Percentiles rank a stretch among this genome's conserved stretches.
Evolutionary conservation across 2,329 filamentous ascomycete species (phyloP).

Genomic region (Nemania serpens): DNA sequence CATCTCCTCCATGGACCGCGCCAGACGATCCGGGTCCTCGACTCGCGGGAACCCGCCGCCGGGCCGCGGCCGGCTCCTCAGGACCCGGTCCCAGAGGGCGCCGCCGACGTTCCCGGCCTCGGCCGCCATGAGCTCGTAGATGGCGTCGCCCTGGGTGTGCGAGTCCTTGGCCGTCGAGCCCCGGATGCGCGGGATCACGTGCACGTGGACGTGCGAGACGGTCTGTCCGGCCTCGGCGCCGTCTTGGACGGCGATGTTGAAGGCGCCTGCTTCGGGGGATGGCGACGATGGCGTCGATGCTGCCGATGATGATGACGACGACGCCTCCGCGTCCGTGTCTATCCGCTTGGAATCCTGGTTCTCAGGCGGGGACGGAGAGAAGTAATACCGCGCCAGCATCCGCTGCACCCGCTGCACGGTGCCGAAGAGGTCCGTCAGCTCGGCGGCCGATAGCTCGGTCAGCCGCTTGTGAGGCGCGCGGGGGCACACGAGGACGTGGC

Average conservation of each 20-base stretch:
- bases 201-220: conserved; percentile 90
- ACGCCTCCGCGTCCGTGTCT: not conserved
- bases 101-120: conserved; percentile 83
- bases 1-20: conserved; percentile 78
- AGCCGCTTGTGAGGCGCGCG: conserved; percentile 71
- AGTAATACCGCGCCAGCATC: conserved; percentile 69
- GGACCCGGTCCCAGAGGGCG: conserved; percentile 52
- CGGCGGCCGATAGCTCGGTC: conserved; percentile 70
- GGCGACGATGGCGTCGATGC: conserved; percentile 53
- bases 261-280: conserved; percentile 64
- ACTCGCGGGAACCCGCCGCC: conserved; percentile 67
- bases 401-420: conserved; percentile 81
- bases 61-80: conserved; percentile 49
- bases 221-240: conserved; percentile 90
- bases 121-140: conserved; percentile 82
- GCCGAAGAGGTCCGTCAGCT: conserved; percentile 82
- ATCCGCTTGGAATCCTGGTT: not conserved
- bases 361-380: conserved; percentile 38
- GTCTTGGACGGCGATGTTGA: conserved; percentile 96
- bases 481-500: conserved; percentile 90
- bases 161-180: conserved; percentile 38
- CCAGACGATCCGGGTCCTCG: conserved; percentile 70
- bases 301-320: not conserved
- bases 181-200: conserved; percentile 51
- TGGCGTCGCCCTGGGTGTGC: conserved; percentile 41